Base-by-base conservation (phyloP, 2,329 filamentous ascomycete genomes). In the Botrytis aclada region DNA sequence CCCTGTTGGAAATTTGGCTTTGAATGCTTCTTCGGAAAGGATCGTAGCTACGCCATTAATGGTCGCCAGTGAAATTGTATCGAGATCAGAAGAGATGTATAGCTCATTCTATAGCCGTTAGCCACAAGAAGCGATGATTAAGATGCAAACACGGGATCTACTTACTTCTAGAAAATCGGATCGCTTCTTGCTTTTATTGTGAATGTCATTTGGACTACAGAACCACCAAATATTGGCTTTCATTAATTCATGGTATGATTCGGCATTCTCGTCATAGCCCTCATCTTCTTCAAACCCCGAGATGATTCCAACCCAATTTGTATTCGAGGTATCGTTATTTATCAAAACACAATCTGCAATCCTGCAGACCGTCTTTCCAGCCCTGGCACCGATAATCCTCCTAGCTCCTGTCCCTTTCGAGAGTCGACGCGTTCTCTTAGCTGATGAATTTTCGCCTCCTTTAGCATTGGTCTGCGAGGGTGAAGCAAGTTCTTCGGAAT, bases 301-400 rank as follows among this genome's bases (percentile, higher is more conserved):
- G 70, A 98, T 92, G 75, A 99, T 90, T 47, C 93, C 96, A 4
- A 97, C 92, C 95, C 96, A 99, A 18, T 94, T 92, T 79, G 97
- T 94, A 76, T 93, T 93, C 58, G 89, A 88, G 6, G 93, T 94
- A 56, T 97, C 93, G 1, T 95, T 93, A 82, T 97, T 97, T 72
- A 99, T 86, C 58, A 98, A 85, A 51, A 98, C 91, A 32, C 89
- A 88, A 80, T 99, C 94, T 62, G 96, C 96, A 54, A 97, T 81
- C 71, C 84, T 87, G 83, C 94, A 97, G 80, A 92, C 88, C 76
- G 98, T 97, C 20, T 82, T 85, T 37, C 94, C 95, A 87, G 94
- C 94, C 39, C 66, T 77, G 32, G 95, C 96, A 6, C 93, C 96
- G 58, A 96, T 82, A 62, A 98, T 97, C 72, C 84, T 86, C 78